Base-by-base conservation (phyloP, 2,329 filamentous ascomycete species). In the Akanthomyces dipterigenus region DNA sequence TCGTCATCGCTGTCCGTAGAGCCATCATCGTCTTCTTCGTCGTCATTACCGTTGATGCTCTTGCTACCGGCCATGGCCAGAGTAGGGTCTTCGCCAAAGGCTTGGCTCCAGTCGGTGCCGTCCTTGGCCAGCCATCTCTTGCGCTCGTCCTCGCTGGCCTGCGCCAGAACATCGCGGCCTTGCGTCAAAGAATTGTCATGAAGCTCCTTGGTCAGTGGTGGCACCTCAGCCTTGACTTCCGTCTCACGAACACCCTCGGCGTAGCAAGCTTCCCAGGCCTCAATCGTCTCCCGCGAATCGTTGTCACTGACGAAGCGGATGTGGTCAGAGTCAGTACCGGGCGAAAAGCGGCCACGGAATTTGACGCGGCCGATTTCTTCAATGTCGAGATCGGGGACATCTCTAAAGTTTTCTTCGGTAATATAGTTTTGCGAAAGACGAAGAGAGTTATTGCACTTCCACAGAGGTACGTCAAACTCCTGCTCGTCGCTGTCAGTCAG, bases 361-460 rank as follows among this genome's bases (percentile, higher is more conserved):
- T 86, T 84, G 14, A 98, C 77, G 2, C 92, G 87, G 1, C 93
- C 93, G 42, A 96, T 79, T 71, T 95, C 88, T 63, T 90, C 81
- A 14, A 96, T 80, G 50, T 91, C 82, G 1, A 96, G 80, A 49
- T 92, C 90, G 0, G 90, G 88, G 14, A 91, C 82, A 1, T 82
- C 76, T 11, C 79, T 75, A 71, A 83, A 87, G 70, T 95, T 96
- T 20, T 87, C 80, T 63, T 92, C 86, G 0, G 91, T 96, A 68
- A 97, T 89, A 73, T 93, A 97, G 71, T 96, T 98, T 70, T 98
- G 93, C 0, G 89, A 90, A 12, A 98, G 79, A 5, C 93, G 86
- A 63, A 84, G 78, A 0, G 87, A 81, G 62, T 90, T 89, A 67
- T 89, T 82, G 26, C 92, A 96, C 55, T 83, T 87, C 89, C 92